Base-by-base conservation (phyloP, 805 yeast species). In the Ogataea philodendri region DNA sequence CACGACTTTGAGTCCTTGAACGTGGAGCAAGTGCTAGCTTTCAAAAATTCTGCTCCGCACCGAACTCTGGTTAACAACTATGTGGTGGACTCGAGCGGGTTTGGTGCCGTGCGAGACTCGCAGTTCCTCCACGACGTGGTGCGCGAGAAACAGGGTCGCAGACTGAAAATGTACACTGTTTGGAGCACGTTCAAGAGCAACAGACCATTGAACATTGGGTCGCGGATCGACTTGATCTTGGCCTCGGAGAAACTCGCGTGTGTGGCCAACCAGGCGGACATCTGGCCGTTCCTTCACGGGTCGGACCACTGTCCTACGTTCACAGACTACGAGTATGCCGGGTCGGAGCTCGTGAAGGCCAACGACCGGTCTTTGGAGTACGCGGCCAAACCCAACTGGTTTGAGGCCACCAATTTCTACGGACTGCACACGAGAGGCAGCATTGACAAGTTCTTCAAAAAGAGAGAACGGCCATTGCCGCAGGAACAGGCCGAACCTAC, bases 261-360 rank as follows among this genome's bases (percentile, higher is more conserved):
- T 0, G 24, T 36, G 7, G 54, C 72, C 1, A 42, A 52, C 3
- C 58, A 67, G 27, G 70, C 77, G 1, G 72, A 72, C 42, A 84
- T 84, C n/a, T 71, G 84, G 72, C 81, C 87, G 0, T 69, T 69
- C 27, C 50, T 89, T 1, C 64, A 73, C 55, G 98, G 98, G 0
- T 86, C 96, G 0, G 98, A 90, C 57, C 98, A 90, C 60, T 90
- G 97, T 58, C 98, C 98, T 0, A 76, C 87, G 0, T 87, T 58
- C 52, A 70, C 87, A 1, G 97, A 87, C 55, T 52, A 88, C 27
- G 62, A 64, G 23, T 36, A 57, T 6, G 30, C 31, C 2, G 24
- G 25, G 0, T 22, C 45, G 26, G 35, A 27, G 15, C 28, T 25
- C 15, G 11, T 5, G 9, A 18, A 7, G 24, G 17, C 10, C 9